Conservation (phyloP, 139 green algal genomes). For the Coelastrella sp. region DNA sequence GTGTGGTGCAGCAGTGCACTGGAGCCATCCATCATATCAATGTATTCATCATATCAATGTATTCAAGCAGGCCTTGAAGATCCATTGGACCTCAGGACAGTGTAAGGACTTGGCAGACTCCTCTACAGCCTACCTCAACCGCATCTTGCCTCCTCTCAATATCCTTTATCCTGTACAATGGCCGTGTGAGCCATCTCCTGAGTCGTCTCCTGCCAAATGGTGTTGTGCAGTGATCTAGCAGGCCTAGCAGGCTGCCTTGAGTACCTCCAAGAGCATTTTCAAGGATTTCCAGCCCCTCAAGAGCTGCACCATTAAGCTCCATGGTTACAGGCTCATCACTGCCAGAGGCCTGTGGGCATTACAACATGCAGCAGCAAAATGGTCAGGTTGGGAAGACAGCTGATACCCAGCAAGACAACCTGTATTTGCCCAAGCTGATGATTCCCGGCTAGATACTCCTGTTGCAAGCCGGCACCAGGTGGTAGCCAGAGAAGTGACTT, state of each 20-base stretch:
- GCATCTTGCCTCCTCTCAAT: conserved; percentile 87
- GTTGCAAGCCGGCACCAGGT: too few relatives aligned
- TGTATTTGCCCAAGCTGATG: too few relatives aligned
- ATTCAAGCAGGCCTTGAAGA: too few relatives aligned
- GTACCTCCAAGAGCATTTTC: conserved; percentile 86
- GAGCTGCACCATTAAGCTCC: conserved; percentile 91
- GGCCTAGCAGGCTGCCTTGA: conserved; percentile 83
- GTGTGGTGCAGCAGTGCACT: background rate
- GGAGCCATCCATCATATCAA: too few relatives aligned
- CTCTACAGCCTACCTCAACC: conserved; percentile 51
- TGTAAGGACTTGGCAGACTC: too few relatives aligned
- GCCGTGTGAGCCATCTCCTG: conserved; percentile 89
- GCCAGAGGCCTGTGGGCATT: conserved; percentile 7
- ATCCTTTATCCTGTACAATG: conserved; percentile 72
- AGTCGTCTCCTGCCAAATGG: conserved; percentile 89
- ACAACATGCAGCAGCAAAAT: background rate
- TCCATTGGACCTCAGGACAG: too few relatives aligned
- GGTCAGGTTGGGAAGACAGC: too few relatives aligned
- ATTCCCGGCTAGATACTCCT: too few relatives aligned
- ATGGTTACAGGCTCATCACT: conserved; percentile 63
- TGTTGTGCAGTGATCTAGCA: conserved; percentile 92
- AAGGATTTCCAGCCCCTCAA: conserved; percentile 96
- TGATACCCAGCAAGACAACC: too few relatives aligned
- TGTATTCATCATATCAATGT: too few relatives aligned
- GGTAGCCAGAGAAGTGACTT: too few relatives aligned